These are phyloP conservation scores for Aspergillus aculeatinus DNA, from an alignment of 2,329 filamentous ascomycete species.

Conservation along the genomic window DNA sequence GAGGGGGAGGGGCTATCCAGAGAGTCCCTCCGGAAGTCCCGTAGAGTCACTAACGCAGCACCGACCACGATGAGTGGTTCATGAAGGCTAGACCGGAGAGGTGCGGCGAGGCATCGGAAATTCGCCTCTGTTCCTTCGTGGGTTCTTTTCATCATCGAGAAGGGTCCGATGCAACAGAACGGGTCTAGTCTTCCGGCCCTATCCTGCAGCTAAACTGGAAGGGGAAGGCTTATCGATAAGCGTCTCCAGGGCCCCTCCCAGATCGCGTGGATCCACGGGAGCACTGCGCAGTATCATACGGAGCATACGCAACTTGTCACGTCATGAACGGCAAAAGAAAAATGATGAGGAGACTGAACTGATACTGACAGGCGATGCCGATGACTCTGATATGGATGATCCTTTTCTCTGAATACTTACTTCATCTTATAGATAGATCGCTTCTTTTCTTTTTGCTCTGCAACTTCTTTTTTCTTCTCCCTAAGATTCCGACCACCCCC, in stretches of 20 bases:
- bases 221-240: slow-evolving; percentile 22
- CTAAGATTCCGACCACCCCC: no score
- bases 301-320: slow-evolving; percentile 34
- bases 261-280: slow-evolving; percentile 19
- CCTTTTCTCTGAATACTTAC: background rate
- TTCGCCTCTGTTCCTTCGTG: background rate
- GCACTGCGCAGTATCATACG: slow-evolving; percentile 1
- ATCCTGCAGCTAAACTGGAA: slow-evolving; percentile 15
- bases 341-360: background rate
- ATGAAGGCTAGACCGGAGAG: background rate
- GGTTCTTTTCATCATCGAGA: slow-evolving; percentile 19
- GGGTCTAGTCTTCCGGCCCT: slow-evolving; percentile 16
- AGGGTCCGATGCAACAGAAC: slow-evolving; percentile 19
- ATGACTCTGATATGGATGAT: background rate
- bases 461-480: no score
- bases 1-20: background rate
- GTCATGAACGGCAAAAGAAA: slow-evolving; percentile 13
- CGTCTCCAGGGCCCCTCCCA: slow-evolving; percentile 20
- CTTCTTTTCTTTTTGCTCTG: background rate
- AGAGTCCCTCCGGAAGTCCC: background rate
- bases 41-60: background rate
- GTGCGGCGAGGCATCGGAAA: background rate
- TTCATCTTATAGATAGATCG: background rate
- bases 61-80: slow-evolving; percentile 2
- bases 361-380: background rate